Evolutionary conservation across 345 rosid species (phyloP).

Genomic region (Eutrema yunnanense): DNA sequence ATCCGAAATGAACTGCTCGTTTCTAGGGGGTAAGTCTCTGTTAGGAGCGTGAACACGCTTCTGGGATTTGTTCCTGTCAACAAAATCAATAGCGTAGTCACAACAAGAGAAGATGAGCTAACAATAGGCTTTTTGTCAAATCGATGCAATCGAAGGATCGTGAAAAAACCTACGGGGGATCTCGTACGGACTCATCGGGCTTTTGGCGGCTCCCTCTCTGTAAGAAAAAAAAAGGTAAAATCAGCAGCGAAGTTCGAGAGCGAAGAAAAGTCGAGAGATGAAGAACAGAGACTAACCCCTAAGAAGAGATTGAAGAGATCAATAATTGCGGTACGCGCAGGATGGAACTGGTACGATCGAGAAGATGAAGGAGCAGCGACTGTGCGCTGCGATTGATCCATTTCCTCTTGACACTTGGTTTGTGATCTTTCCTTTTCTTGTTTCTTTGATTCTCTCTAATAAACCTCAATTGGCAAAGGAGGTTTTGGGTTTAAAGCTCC

Average conservation of each 20-base stretch:
- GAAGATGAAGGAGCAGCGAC: conserved; percentile 45
- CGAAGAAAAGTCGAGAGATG: neutral
- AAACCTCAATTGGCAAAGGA: neutral
- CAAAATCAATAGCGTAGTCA: neutral
- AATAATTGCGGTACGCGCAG: conserved; percentile 63
- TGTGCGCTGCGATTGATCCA: conserved; percentile 81
- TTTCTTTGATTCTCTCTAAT: neutral
- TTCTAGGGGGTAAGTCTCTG: conserved; percentile 81
- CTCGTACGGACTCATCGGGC: conserved; percentile 65
- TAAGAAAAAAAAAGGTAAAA: neutral
- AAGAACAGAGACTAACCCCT: conserved; percentile 42
- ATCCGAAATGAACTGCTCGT: conserved; percentile 83
- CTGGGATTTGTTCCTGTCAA: conserved; percentile 71
- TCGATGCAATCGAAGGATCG: neutral
- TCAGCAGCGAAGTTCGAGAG: neutral
- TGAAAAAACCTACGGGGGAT: conserved; percentile 58
- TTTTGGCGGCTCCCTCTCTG: conserved; percentile 77
- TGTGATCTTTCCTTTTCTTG: neutral
- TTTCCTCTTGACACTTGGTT: neutral
- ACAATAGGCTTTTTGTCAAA: neutral
- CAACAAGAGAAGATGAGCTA: neutral
- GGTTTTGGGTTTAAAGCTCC: neutral
- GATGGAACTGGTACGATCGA: conserved; percentile 66
- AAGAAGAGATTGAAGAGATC: conserved; percentile 91
- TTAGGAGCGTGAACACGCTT: conserved; percentile 83